phyloP scores from a whole-genome alignment of 106 monocot species.

The Gastrodia elata region DNA sequence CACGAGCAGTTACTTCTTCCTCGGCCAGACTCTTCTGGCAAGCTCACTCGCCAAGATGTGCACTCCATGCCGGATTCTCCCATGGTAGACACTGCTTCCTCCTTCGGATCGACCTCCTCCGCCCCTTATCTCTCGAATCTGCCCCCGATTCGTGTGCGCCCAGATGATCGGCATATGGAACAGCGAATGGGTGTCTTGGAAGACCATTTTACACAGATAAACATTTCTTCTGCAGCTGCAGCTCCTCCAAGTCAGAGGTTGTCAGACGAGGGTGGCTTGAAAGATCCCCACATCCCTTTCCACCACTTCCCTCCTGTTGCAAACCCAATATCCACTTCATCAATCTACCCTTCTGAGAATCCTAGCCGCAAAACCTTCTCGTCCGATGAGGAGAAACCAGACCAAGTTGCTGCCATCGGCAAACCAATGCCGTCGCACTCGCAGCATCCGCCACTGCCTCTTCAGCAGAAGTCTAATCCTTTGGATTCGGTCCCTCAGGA shows the following conservation, averaged over 20 bases:
- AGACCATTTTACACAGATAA: constrained; percentile 69
- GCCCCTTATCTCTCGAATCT: constrained; percentile 72
- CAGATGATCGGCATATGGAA: constrained; percentile 49
- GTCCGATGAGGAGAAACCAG: constrained; percentile 63
- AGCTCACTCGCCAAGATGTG: constrained; percentile 34
- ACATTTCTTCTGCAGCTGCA: constrained; percentile 9
- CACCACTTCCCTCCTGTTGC: constrained; percentile 10
- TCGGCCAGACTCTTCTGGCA: constrained; percentile 36
- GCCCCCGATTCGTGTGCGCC: constrained; percentile 58
- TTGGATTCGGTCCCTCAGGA: constrained; percentile 2
- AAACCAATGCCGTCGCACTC: constrained; percentile 15
- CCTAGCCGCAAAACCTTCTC: constrained; percentile 26
- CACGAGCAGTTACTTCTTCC: constrained; percentile 14
- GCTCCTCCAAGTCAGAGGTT: constrained; percentile 1
- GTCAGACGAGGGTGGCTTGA: constrained; percentile 6
- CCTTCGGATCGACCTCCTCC: constrained; percentile 71
- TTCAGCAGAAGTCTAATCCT: neutral
- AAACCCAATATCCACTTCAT: neutral
- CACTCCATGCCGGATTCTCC: constrained; percentile 74
- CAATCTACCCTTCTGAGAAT: constrained; percentile 45
- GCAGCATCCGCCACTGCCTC: neutral
- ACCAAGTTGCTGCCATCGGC: constrained; percentile 21
- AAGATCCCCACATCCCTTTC: neutral
- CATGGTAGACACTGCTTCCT: constrained; percentile 61
- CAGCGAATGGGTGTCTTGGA: constrained; percentile 26